A percentile compares a stretch with the other conserved stretches of the same genome.
These are phyloP conservation scores for Bertia moriformis DNA, from an alignment of 2,329 filamentous ascomycete genomes.

Conservation along the genomic window DNA sequence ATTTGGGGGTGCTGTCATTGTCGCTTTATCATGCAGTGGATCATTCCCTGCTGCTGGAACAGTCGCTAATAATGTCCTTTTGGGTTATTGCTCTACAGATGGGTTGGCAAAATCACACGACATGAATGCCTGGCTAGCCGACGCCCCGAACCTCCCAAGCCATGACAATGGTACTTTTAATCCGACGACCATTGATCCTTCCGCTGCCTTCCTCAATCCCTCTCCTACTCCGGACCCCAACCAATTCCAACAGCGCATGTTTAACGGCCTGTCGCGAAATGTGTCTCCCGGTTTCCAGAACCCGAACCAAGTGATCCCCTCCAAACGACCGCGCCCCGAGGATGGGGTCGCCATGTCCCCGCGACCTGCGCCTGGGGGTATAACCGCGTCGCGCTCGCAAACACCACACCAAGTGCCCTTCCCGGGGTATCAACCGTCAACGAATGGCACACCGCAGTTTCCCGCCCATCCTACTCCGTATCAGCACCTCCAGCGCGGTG, in stretches of 20 bases:
- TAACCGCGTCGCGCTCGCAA: slow-evolving; percentile 41
- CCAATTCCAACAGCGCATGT: slow-evolving; percentile 23
- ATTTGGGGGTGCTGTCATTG: too few relatives aligned
- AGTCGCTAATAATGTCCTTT: too few relatives aligned
- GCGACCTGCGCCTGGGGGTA: slow-evolving; percentile 25
- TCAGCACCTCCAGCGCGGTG: slow-evolving; percentile 37
- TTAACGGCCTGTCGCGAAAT: slow-evolving; percentile 38
- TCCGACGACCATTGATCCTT: neutral
- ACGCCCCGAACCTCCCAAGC: slow-evolving; percentile 1
- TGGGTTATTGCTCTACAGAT: slow-evolving; percentile 1
- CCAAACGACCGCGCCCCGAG: slow-evolving; percentile 39
- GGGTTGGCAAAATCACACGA: slow-evolving; percentile 1
- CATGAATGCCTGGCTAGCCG: neutral
- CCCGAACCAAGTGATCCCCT: slow-evolving; percentile 39
- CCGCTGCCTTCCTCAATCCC: neutral
- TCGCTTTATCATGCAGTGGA: too few relatives aligned
- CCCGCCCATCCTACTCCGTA: slow-evolving; percentile 31
- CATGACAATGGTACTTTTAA: slow-evolving; percentile 1
- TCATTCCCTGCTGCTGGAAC: neutral
- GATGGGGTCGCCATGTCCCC: slow-evolving; percentile 44
- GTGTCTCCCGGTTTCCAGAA: slow-evolving; percentile 34
- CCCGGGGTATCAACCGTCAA: slow-evolving; percentile 30
- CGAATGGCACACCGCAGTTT: slow-evolving; percentile 27
- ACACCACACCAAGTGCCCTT: slow-evolving; percentile 41
- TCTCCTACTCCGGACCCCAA: slow-evolving; percentile 1